Evolutionary conservation across 805 yeast species (phyloP), one percentile per base, ranked within the genome.

Genomic region (Millerozyma miso): DNA sequence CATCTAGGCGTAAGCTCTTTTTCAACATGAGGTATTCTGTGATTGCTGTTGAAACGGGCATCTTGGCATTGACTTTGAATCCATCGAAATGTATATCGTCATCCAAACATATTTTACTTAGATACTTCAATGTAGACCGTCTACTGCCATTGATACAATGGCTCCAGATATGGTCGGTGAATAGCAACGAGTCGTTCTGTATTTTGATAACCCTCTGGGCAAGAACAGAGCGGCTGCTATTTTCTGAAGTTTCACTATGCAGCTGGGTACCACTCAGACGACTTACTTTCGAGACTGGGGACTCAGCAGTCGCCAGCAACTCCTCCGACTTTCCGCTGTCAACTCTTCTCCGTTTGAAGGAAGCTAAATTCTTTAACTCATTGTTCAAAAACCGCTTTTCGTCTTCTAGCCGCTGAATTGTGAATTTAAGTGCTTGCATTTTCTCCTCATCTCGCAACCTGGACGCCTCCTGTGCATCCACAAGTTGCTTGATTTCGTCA

Each of bases 1-100:
- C 59, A 50, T 81, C 85, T 33, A 82, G 60, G 45, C 85, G 54
- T 35, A 71, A 53, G 39, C 70, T 66, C 41, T 76, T 75, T 40
- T 69, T 62, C 2, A 54, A 46, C 39, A 77, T 61, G 35, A 81
- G 58, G 46, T 63, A 77, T 36, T 68, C 69, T 14, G 72, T 48
- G 0, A 81, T 34, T 58, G 58, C 43, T 19, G 52, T 52, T 4
- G 63, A 63, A 1, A 76, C 36, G 1, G 79, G 67, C 12, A 59
- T 56, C 29, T 59, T 53, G 14, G 50, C 44, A 4, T 41, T 37
- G 26, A 76, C 48, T 33, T 56, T 33, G 29, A 60, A 48, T 26
- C 48, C 57, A 2, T 44, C 37, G 4, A 54, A 35, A 3, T 31
- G 39, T 7, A 57, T 31, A 16, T 60, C 58, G 10, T 48, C 40